These are phyloP conservation scores for Suillus cothurnatus DNA, from an alignment of 768 basidiomycete species.

Conservation along the genomic window DNA sequence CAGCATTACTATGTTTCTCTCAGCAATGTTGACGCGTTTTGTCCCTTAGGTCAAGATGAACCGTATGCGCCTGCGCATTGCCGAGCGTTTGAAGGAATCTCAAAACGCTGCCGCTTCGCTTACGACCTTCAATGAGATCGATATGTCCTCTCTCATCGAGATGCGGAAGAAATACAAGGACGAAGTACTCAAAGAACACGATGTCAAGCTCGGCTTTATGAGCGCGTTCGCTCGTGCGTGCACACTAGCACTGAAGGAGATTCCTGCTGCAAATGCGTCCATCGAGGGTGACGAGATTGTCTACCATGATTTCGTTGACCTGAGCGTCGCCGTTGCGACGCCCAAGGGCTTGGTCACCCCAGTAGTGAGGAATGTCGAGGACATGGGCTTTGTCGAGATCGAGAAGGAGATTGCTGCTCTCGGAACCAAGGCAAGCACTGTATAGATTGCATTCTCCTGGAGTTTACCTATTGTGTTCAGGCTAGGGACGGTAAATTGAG, in stretches of 20 bases:
- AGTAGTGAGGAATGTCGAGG: constrained; percentile 89
- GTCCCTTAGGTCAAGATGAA: constrained; percentile 90
- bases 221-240: constrained; percentile 92
- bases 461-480: neutral
- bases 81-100: constrained; percentile 98
- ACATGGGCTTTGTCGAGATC: constrained; percentile 86
- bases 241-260: constrained; percentile 82
- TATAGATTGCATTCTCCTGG: neutral
- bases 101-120: constrained; percentile 96
- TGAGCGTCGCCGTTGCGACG: constrained; percentile 95
- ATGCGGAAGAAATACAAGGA: constrained; percentile 97
- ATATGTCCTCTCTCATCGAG: constrained; percentile 95
- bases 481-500: constrained; percentile 91
- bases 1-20: constrained; percentile 11
- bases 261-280: constrained; percentile 91
- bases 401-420: constrained; percentile 91
- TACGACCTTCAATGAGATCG: constrained; percentile 99
- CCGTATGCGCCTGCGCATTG: constrained; percentile 96
- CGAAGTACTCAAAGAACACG: constrained; percentile 83
- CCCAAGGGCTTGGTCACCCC: constrained; percentile 98
- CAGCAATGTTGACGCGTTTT: constrained; percentile 3
- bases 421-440: constrained; percentile 70
- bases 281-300: constrained; percentile 96
- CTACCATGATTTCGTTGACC: constrained; percentile 89
- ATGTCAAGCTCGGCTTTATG: constrained; percentile 99